phyloP scores from a whole-genome alignment of 73 alveolate genomes.

The Tetrahymena malaccensis region DNA sequence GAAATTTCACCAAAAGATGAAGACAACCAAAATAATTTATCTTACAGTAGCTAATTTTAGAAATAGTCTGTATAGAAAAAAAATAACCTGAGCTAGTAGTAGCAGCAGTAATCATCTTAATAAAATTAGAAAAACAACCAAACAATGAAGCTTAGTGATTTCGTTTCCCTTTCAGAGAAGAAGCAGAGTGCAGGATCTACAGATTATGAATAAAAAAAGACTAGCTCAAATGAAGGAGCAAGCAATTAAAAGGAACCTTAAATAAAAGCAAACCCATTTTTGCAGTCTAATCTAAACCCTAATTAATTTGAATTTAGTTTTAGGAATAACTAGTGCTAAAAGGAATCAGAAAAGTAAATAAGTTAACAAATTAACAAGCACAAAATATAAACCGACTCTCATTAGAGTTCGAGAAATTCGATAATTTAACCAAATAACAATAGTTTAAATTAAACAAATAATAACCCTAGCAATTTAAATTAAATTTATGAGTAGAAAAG shows the following conservation, averaged over 20 bases:
- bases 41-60: neutral
- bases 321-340: neutral
- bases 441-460: neutral
- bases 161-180: neutral
- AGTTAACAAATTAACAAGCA: neutral
- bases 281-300: neutral
- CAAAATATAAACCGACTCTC: neutral
- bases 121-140: neutral
- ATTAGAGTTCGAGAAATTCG: neutral
- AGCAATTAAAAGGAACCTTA: neutral
- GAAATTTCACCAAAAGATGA: neutral
- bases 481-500: neutral
- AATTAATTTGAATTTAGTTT: neutral
- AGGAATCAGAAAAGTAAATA: neutral
- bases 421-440: neutral
- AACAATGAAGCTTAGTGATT: neutral
- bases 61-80: neutral
- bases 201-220: neutral
- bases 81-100: too few relatives aligned
- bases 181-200: neutral
- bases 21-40: neutral
- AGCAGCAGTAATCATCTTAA: neutral
- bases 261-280: neutral
- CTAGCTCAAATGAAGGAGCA: neutral
- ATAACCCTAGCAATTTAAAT: neutral